Base-by-base conservation (phyloP, 2,329 filamentous ascomycete genomes). In the Aspergillus uvarum region DNA sequence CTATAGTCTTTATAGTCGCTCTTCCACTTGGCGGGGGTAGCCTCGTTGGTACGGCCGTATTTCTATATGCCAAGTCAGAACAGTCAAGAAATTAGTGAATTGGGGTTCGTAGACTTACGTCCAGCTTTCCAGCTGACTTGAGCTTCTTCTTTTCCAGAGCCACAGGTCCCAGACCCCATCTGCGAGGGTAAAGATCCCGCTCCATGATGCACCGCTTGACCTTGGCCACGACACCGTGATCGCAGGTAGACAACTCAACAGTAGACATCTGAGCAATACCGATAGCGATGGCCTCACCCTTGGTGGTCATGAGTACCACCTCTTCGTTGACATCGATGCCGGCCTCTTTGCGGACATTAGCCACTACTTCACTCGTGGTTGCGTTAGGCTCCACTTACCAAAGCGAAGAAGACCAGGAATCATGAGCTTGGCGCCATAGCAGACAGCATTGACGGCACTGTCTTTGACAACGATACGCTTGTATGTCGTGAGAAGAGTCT, bases 151-250 rank as follows among this genome's bases (percentile, higher is more conserved):
- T 99, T 85, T 98, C 92, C 52, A 89, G 81, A 53, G 95, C 95
- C 62, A 94, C 89, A 56, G 95, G 94, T 63, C 95, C 95, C 74
- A 98, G 87, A 67, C 95, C 95, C 95, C 95, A 99, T 83, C 94
- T 85, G 77, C 92, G 87, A 65, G 95, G 95, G 85, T 99, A 99
- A 61, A 98, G 85, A 76, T 98, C 95, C 71, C 95, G 91, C 85
- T 99, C 95, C 95, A 99, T 99, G 79, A 99, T 99, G 80, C 93
- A 96, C 72, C 95, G 89, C 89, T 99, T 99, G 76, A 99, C 92
- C 85, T 97, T 98, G 70, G 95, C 95, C 61, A 98, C 94, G 60
- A 97, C 92, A 70, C 95, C 95, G 79, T 99, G 95, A 75, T 98
- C 93, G 79, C 95, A 98, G 35, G 92, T 94, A 31, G 92, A 92